Evolutionary conservation across 2,329 filamentous ascomycete genomes (phyloP).

Genomic region (Fusarium concolor): DNA sequence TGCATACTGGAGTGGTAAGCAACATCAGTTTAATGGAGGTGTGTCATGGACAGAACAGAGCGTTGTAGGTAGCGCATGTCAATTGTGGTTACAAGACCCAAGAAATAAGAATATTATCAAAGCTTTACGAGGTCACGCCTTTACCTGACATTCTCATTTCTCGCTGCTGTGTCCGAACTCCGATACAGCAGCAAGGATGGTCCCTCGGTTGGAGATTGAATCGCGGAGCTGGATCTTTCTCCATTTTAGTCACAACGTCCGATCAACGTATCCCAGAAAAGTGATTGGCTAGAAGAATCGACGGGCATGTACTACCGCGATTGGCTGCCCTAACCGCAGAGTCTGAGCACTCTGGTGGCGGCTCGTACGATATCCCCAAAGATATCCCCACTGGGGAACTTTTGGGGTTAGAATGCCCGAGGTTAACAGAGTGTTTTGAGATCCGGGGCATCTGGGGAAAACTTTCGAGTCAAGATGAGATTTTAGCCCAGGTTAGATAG

Average conservation of each 20-base stretch:
- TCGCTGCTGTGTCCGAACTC: neutral
- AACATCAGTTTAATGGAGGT: no score
- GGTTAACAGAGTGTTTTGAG: neutral
- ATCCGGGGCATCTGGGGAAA: constrained; percentile 2
- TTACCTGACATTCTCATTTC: neutral
- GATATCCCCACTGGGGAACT: constrained; percentile 1
- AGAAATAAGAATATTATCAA: neutral
- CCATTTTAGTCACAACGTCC: constrained; percentile 12
- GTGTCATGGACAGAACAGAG: neutral
- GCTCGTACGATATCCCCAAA: constrained; percentile 28
- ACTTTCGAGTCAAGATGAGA: neutral
- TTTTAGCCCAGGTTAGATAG: no score
- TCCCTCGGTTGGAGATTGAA: constrained; percentile 5
- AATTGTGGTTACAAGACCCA: neutral
- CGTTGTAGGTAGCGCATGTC: neutral
- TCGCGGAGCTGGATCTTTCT: neutral
- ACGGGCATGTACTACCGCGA: neutral
- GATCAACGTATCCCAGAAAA: neutral
- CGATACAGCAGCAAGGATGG: neutral
- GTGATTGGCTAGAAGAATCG: neutral
- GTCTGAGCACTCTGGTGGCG: neutral
- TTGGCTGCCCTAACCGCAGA: neutral
- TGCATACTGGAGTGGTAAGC: neutral
- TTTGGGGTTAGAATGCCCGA: neutral
- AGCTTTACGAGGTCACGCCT: neutral